Evolutionary conservation across 2,329 filamentous ascomycete species (phyloP).

Genomic region (Aspergillus ochraceus): DNA sequence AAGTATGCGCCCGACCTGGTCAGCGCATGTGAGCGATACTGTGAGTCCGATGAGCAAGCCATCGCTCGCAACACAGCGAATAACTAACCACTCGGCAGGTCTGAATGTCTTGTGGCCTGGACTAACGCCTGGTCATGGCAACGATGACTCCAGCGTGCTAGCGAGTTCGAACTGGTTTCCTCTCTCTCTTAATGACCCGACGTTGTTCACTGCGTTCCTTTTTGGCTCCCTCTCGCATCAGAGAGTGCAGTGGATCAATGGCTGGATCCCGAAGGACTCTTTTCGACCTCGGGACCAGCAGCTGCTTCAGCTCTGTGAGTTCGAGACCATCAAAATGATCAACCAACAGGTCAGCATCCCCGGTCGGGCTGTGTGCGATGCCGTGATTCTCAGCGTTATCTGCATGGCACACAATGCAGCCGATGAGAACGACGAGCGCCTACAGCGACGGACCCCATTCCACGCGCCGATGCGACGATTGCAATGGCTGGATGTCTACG

Average conservation of each 20-base stretch:
- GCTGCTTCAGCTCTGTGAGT: slow-evolving; percentile 26
- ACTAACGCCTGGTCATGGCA: slow-evolving; percentile 20
- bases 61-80: not conserved
- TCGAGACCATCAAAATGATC: slow-evolving; percentile 37
- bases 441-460: slow-evolving; percentile 26
- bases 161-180: slow-evolving; percentile 28
- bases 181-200: slow-evolving; percentile 28
- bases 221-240: slow-evolving; percentile 34
- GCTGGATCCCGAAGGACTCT: slow-evolving; percentile 17
- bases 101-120: slow-evolving; percentile 31
- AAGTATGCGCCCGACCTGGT: slow-evolving; percentile 24
- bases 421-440: slow-evolving; percentile 16
- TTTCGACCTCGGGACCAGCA: slow-evolving; percentile 26
- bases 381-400: slow-evolving; percentile 37
- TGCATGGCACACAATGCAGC: slow-evolving; percentile 36
- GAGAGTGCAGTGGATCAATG: slow-evolving; percentile 31
- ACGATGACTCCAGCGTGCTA: not conserved
- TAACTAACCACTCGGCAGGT: slow-evolving; percentile 10
- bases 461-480: slow-evolving; percentile 35
- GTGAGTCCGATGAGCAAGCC: slow-evolving; percentile 17
- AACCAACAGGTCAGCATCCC: slow-evolving; percentile 35
- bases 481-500: slow-evolving; percentile 40
- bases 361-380: slow-evolving; percentile 32
- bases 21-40: slow-evolving; percentile 26
- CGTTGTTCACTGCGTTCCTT: slow-evolving; percentile 33